Evolutionary conservation across 306 rosid species (phyloP).

Genomic region (Betula pendula): DNA sequence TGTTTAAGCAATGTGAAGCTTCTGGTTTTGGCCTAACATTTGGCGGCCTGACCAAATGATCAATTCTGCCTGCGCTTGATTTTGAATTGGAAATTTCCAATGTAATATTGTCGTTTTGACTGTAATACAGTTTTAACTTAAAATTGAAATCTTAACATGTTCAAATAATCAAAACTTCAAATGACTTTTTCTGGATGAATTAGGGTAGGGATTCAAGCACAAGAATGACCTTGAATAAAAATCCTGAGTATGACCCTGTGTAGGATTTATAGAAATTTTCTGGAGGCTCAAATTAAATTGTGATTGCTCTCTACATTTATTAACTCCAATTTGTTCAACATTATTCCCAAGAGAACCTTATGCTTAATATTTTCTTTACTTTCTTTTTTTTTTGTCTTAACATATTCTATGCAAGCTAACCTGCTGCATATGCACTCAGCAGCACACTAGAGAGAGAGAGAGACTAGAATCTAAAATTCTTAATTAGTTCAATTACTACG

Average conservation of each 20-base stretch:
- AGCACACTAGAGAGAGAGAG: neutral
- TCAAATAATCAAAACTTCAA: neutral
- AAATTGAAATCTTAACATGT: neutral
- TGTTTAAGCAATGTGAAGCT: neutral
- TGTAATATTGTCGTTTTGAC: neutral
- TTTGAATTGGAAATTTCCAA: neutral
- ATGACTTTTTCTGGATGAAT: constrained; percentile 4
- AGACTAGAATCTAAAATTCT: constrained; percentile 2
- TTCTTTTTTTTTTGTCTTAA: neutral
- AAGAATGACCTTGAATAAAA: neutral
- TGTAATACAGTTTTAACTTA: neutral
- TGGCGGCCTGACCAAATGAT: constrained; percentile 25
- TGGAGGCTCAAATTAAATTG: neutral
- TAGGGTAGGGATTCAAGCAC: neutral
- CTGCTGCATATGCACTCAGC: constrained; percentile 10
- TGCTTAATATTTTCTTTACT: neutral
- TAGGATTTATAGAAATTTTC: neutral
- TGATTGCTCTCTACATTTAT: neutral
- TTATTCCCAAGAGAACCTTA: neutral
- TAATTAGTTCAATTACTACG: constrained; percentile 25
- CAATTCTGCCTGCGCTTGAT: constrained; percentile 17
- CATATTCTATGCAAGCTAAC: constrained; percentile 1
- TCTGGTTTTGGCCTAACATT: constrained; percentile 21
- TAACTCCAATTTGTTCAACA: neutral
- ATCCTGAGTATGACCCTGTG: neutral